Base-by-base conservation (phyloP, 2,329 filamentous ascomycete species). In the Plenodomus biglobosus region DNA sequence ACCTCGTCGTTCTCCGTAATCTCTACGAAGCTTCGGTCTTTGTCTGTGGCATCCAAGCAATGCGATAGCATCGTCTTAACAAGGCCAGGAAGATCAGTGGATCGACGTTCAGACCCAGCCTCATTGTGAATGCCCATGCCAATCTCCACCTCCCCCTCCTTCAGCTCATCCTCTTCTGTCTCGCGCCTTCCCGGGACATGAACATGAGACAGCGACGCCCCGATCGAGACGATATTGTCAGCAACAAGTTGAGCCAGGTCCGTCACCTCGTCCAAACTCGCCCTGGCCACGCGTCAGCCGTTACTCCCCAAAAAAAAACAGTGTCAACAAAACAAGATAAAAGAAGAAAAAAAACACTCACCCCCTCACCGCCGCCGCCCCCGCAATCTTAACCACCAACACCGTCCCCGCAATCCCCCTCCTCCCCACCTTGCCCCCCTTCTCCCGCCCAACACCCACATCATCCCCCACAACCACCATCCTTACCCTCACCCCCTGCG, bases 381-480 rank as follows among this genome's bases (percentile, higher is more conserved):
- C 91, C 13, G 86, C 81, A 65, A 95, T 88, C 80, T 97, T 96
- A 61, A 92, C 81, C n/a, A 96, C 88, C 19, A 96, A 76, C 34
- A 95, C 89, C 5, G 91, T 95, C 24, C 92, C 92, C 2, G 90
- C 92, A 70, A 97, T 94, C 44, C 92, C 92, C 65, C 92, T 82
- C 42, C 92, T 78, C 1, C 92, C 92, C 15, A 96, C 92, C 70
- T 96, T 96, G n/a, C 92, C 92, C 10, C 88, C 86, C 68, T 86
- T 86, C 43, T 77, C 79, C 49, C 90, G 79, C 1, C 92, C 92
- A 38, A 97, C 92, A 37, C 92, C 91, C 2, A 92, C 91, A 71
- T 97, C 92, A 65, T 97, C 92, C 5, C 86, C 90, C 7, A 96
- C 90, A 8, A 95, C 87, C 8, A 95, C 85, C 87, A 96, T 95